phyloP scores from a whole-genome alignment of 169 alveolate species.

The Plasmodium yoelii region DNA sequence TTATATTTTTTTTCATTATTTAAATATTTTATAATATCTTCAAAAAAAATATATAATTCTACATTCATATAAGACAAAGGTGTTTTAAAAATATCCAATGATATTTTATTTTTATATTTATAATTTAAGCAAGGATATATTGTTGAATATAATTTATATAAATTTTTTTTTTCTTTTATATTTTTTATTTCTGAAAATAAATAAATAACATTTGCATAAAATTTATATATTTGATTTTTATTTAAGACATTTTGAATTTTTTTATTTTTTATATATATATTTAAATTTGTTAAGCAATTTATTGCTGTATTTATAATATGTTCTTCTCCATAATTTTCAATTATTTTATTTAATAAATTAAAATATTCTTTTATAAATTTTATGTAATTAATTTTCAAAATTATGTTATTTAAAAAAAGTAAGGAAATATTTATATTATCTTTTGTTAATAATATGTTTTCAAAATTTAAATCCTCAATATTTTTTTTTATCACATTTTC shows the following conservation, averaged over 20 bases:
- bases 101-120: constrained; percentile 20
- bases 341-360: constrained; percentile 24
- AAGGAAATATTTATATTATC: constrained; percentile 28
- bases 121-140: constrained; percentile 47
- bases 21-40: constrained; percentile 34
- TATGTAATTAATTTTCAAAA: constrained; percentile 22
- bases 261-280: constrained; percentile 32
- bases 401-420: constrained; percentile 44
- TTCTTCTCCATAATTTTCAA: constrained; percentile 41
- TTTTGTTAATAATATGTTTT: background rate
- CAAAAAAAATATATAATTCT: constrained; percentile 67
- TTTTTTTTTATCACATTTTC: background rate
- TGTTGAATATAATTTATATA: constrained; percentile 55
- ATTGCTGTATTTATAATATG: constrained; percentile 16
- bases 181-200: constrained; percentile 36
- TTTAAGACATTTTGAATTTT: constrained; percentile 20
- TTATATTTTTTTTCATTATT: background rate
- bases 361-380: constrained; percentile 52
- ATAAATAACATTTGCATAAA: constrained; percentile 69
- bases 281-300: constrained; percentile 50
- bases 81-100: constrained; percentile 31
- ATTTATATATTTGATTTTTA: constrained; percentile 31
- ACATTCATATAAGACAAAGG: constrained; percentile 70
- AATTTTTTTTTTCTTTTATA: constrained; percentile 24
- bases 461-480: background rate